These are phyloP conservation scores for Candida multigemmis DNA, from an alignment of 805 yeast genomes.

Conservation along the genomic window DNA sequence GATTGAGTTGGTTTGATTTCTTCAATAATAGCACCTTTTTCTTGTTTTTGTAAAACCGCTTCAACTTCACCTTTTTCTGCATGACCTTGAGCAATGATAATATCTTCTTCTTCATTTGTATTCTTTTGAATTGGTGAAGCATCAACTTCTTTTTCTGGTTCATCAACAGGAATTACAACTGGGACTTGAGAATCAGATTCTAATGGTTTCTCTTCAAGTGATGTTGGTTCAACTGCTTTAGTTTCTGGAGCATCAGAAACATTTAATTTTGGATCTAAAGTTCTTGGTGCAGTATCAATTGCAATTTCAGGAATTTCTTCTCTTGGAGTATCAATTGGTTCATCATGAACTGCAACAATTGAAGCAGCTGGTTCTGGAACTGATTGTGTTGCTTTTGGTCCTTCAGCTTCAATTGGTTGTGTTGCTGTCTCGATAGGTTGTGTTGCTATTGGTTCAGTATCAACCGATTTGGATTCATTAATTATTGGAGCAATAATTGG, in stretches of 20 bases:
- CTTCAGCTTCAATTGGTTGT: slow-evolving; percentile 2
- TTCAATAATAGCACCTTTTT: slow-evolving; percentile 28
- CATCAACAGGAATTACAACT: slow-evolving; percentile 2
- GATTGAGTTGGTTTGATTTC: slow-evolving; percentile 33
- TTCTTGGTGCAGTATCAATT: slow-evolving; percentile 1
- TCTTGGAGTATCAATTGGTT: slow-evolving; percentile 7
- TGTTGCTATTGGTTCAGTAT: too few species aligned
- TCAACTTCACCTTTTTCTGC: slow-evolving; percentile 19
- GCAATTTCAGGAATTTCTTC: slow-evolving; percentile 14
- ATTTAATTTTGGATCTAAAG: slow-evolving; percentile 4
- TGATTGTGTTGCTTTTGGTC: neutral
- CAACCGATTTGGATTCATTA: too few species aligned
- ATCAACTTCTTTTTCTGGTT: slow-evolving; percentile 6
- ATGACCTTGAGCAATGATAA: slow-evolving; percentile 31
- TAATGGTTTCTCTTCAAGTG: neutral
- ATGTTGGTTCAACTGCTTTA: slow-evolving; percentile 3
- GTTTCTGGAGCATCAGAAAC: slow-evolving; percentile 5
- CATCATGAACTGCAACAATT: slow-evolving; percentile 6
- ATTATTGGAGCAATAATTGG: slow-evolving; percentile 4
- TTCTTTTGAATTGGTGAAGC: slow-evolving; percentile 9
- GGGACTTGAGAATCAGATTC: slow-evolving; percentile 3
- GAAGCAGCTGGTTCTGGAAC: slow-evolving; percentile 2
- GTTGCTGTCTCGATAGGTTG: too few species aligned
- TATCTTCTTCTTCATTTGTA: slow-evolving; percentile 21
- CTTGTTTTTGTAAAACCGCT: slow-evolving; percentile 24